Conservation (phyloP, 495 filamentous ascomycete genomes). For the Xylaria acuta region DNA sequence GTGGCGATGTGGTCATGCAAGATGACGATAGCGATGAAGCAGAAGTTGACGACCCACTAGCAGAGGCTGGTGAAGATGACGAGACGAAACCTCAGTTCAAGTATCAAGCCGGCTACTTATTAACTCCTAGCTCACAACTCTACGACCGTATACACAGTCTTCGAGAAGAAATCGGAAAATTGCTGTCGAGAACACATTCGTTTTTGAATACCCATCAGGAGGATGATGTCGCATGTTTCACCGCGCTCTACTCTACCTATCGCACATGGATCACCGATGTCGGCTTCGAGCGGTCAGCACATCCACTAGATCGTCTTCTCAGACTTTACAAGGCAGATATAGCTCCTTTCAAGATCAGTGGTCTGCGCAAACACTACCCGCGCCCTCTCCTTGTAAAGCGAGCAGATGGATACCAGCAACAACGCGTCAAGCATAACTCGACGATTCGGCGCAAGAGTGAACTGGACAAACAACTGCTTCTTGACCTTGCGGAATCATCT, state of each 20-base stretch:
- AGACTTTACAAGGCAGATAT: conserved; percentile 84
- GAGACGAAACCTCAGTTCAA: conserved; percentile 80
- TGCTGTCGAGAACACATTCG: conserved; percentile 80
- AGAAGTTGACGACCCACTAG: conserved; percentile 65
- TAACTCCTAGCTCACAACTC: conserved; percentile 64
- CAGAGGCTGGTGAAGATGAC: conserved; percentile 79
- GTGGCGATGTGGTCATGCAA: conserved; percentile 52
- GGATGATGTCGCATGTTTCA: conserved; percentile 96
- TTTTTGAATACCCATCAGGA: conserved; percentile 87
- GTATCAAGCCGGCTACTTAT: conserved; percentile 85
- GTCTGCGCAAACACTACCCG: conserved; percentile 90
- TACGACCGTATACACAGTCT: conserved; percentile 81
- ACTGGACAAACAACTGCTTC: conserved; percentile 79
- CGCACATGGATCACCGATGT: conserved; percentile 97
- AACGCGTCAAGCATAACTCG: conserved; percentile 91
- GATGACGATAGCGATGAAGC: conserved; percentile 51
- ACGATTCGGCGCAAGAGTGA: conserved; percentile 82
- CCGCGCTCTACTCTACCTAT: conserved; percentile 88
- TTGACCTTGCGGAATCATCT: conserved; percentile 88
- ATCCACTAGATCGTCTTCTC: conserved; percentile 85
- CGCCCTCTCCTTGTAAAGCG: conserved; percentile 85
- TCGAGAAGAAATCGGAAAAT: conserved; percentile 77
- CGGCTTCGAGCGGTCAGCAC: conserved; percentile 92
- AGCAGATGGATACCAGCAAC: conserved; percentile 92
- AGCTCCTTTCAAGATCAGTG: conserved; percentile 90